Evolutionary conservation across 2,329 filamentous ascomycete genomes (phyloP), one percentile per base, ranked within the genome.

Genomic region (Penicillium corylophilum): DNA sequence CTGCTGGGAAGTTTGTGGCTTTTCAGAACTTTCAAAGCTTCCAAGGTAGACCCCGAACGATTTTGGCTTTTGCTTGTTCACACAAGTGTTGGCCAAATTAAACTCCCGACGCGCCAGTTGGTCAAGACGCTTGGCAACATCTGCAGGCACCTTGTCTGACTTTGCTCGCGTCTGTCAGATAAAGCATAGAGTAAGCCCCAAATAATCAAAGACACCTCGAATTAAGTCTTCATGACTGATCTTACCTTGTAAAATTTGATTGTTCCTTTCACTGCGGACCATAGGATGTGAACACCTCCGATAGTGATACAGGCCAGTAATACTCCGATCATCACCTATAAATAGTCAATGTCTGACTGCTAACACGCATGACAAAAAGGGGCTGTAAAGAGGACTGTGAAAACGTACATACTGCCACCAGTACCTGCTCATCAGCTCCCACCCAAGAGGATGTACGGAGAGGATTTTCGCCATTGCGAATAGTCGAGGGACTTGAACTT

Each of bases 21-120:
- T 56, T 16, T 59, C 54, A 42, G 77, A 74, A 22, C 56, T 53
- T 13, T 59, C 54, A 43, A 77, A 74, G 23, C 55, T 53, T 13
- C 76, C 76, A 6, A 78, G 64, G 55, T 74, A 78, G 9, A 77
- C 69, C 5, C 74, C 74, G 58, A 74, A 75, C 3, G 71, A 72
- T 15, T 60, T 57, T 1, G 70, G 66, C 48, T 70, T 71, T 16
- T 53, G 48, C 15, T 49, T 53, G 9, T 20, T 45, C 3, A 49
- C 26, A 23, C 49, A 55, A 10, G 50, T 43, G 7, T 54, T 49
- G 12, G 54, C 46, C 39, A 71, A 51, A 24, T 50, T 52, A 9
- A 70, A 57, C 22, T 60, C 48, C 39, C 51, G 58, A 20, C 48
- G 59, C 3, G 63, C 54, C 13, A 71, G 47, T 29, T 53, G 55